Evolutionary conservation across 148 eudicot genomes (phyloP), one percentile per base, ranked within the genome.

Genomic region (Persicaria maculosa): DNA sequence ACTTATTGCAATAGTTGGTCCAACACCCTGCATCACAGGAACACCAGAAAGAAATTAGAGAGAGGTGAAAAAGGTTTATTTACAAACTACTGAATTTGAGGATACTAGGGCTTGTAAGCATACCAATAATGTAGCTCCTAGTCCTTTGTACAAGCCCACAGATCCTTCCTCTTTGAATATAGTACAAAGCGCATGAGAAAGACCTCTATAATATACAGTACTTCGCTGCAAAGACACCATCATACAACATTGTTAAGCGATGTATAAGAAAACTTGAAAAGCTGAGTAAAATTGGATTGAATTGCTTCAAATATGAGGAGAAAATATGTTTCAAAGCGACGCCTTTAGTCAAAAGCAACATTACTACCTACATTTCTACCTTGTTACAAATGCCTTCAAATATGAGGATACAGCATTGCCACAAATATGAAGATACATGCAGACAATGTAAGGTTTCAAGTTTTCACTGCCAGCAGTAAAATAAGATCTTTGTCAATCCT

Each of bases 1-100:
- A 81, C 96, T 93, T 78, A 93, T 93, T 52, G 98, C 96, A 64
- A 93, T 81, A 80, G 88, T 89, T 55, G 98, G 98, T 44, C 96
- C 98, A 78, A 90, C 98, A 40, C 96, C 96, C 98, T 93, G 86
- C 77, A 81, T 58, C 71, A 79, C 11, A 70, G 22, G 53, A 50
- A 19, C 70, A 50, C 44, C 5, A 17, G 71, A 9, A 25, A 73
- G 2, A 54, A 17, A 17, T 46, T 46, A 68, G 40, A 31, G 40
- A 31, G 40, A 31, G 40, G 40, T 59, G 17, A 70, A 47, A 61
- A 40, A 6, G 11, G 52, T 62, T 44, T 5, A 76, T 43, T 14
- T 9, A 20, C 15, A 10, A 7, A 73, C 12, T 7, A 31, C n/a
- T 43, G 12, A 47, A 53, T 53, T 1, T 58, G 10, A 10, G 55